Base-by-base conservation (phyloP, 345 rosid genomes). In the Lumnitzera littorea region DNA sequence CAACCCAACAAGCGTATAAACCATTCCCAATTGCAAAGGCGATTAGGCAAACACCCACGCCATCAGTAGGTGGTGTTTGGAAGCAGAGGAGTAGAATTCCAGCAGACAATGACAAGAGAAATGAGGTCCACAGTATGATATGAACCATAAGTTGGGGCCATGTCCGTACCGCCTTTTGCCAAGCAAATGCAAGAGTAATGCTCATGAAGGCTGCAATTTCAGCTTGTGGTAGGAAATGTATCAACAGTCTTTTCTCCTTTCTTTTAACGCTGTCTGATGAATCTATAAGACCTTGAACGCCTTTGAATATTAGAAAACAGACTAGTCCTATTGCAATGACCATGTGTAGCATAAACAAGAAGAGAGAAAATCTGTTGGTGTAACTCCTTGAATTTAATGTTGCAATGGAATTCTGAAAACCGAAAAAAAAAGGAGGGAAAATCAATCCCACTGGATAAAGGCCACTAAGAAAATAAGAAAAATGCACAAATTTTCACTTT, bases 51-150 rank as follows among this genome's bases (percentile, higher is more conserved):
- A 91, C 91, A 3, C 96, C 97, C 57, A 91, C 70, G 15, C 84
- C 99, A 58, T 86, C 95, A 0, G 99, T 95, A 12, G 95, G 46
- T 59, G 97, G 73, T 67, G 64, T 83, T 64, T 95, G 97, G 77
- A 86, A 91, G 85, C 99, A 95, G 55, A 95, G 80, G 27, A 95
- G 68, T 75, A 95, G 99, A 59, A 86, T 80, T 12, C 99, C 97
- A 2, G 99, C 91, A 0, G 99, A 75, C 23, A 91, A 60, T 4
- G 97, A 79, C 84, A 78, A 72, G 51, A 84, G 15, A 54, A 83
- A 94, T 10, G 84, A 73, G 67, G 89, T 70, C 99, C 99, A 94
- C 8, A 91, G 63, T 53, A 83, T 91, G 82, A 94, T 80, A 67
- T 88, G 91, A 70, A 91, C 78, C 99, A 86, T 91, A 74, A 88